Evolutionary conservation across 331 rosid genomes (phyloP), one percentile per base, ranked within the genome.

Genomic region (Cydonia oblonga): DNA sequence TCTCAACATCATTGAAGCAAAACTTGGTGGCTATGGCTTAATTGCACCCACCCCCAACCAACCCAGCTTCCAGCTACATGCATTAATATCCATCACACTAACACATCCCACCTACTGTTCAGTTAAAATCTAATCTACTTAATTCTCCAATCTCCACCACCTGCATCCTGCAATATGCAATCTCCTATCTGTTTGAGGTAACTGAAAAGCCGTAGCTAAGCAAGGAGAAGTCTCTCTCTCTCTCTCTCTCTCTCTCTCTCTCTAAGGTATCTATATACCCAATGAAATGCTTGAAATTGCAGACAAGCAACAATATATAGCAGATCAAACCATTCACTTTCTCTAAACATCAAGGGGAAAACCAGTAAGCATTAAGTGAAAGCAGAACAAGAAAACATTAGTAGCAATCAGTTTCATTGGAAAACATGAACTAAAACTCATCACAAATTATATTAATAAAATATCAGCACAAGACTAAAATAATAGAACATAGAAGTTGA

Each of bases 1-100:
- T 76, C 25, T 25, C 20, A 66, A 18, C 54, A 16, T 72, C 69
- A 82, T 40, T 71, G 75, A 38, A 71, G 84, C 81, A 71, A 70
- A 40, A 22, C 59, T 25, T 19, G 54, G 81, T n/a, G 64, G 85
- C 81, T 38, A 85, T 73, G 87, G 90, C 81, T 82, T 91, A 84
- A 89, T 76, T 85, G 85, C 81, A n/a, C 8, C 19, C 51, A 49
- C 54, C 54, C 20, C 20, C 20, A 49, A 71, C 32, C 85, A 46
- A 76, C 82, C 92, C 85, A 88, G 71, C 98, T 51, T 69, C 96
- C 78, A 84, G 86, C 90, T 80, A 83, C 71, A 84, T 82, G 86
- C 96, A 90, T 90, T 88, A 84, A 92, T 84, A 82, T 69, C 85
- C 90, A 70, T 75, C 70, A 61, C 85, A 78, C 69, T 86, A 68